Base-by-base conservation (phyloP, 768 basidiomycete species). In the Auricularia sp. region DNA sequence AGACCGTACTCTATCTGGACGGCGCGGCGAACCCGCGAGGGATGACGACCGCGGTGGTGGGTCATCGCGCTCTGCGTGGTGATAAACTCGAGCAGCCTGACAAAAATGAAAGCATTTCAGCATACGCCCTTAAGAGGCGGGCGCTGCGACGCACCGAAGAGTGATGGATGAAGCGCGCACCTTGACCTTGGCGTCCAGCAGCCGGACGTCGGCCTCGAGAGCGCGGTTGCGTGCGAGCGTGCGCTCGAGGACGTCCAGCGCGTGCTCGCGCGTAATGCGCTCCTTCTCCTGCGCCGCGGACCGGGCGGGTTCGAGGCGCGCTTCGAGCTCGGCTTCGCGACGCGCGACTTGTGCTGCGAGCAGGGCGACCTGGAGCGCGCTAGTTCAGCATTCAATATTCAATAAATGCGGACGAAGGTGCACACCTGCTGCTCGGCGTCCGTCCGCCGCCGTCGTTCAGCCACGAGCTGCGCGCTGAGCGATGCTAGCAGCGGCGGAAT, bases 281-380 rank as follows among this genome's bases (percentile, higher is more conserved):
- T 33, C 39, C 14, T 35, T 62, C 6, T 10, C 16, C 23, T 23
- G 23, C 23, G 23, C 23, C 23, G 23, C 23, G 23, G 1, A 23
- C 23, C 23, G 23, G 23, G 23, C 23, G 23, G 23, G 23, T 23
- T 23, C 23, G 23, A 76, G 65, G 64, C 71, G 74, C 2, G 69
- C 68, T 67, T 83, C 82, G 4, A 87, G 74, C 67, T 85, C 82
- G 0, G 79, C 79, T 56, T 87, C 85, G n/a, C 84, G 76, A 4
- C 80, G 78, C 0, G 84, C 82, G 3, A 87, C 70, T 70, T 80
- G 79, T 0, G 84, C 84, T 64, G 81, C 78, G 2, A 87, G 75
- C 18, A 74, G 72, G 3, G 77, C 70, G 29, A 83, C 77, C 60
- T 78, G 77, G 0, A 72, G 68, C 60, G 81, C 79, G 0, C 78